phyloP scores from a whole-genome alignment of 1,284 basidiomycete genomes.

The Cutaneotrichosporon sp. region DNA sequence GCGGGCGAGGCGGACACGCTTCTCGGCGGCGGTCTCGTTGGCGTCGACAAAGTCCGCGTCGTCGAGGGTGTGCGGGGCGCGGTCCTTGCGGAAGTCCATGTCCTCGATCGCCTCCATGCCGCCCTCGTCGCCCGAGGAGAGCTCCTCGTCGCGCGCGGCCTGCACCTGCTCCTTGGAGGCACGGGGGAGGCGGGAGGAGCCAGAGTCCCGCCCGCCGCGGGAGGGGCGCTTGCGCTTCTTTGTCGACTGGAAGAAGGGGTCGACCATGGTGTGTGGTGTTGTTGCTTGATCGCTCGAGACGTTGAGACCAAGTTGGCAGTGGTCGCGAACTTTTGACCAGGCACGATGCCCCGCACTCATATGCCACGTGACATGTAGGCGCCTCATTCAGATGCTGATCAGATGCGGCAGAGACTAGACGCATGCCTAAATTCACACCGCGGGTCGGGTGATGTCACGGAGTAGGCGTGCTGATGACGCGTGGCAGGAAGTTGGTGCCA shows the following conservation, averaged over 20 bases:
- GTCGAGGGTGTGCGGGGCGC: constrained; percentile 59
- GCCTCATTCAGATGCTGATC: too few species aligned
- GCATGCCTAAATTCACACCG: too few species aligned
- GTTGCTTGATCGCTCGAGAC: too few species aligned
- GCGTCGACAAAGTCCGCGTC: constrained; percentile 68
- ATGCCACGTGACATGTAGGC: constrained; percentile 7
- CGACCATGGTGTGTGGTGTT: constrained; percentile 61
- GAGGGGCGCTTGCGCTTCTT: constrained; percentile 68
- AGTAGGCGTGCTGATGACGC: constrained; percentile 15
- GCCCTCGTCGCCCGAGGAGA: constrained; percentile 62
- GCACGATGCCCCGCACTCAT: neutral
- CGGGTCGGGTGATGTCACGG: too few species aligned
- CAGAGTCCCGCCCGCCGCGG: constrained; percentile 30
- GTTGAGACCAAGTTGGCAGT: too few species aligned
- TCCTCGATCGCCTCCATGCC: constrained; percentile 64
- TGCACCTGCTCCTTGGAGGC: constrained; percentile 16
- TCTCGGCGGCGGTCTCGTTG: constrained; percentile 91
- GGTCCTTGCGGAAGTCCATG: constrained; percentile 66
- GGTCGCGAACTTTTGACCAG: constrained; percentile 11
- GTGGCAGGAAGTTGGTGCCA: neutral
- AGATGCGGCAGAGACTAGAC: too few species aligned
- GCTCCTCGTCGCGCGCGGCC: constrained; percentile 65
- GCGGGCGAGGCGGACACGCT: constrained; percentile 84
- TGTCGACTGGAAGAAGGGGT: constrained; percentile 72
- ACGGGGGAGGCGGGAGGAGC: constrained; percentile 4